A percentile compares a stretch with the other conserved stretches of the same genome.
Evolutionary conservation across 345 rosid species (phyloP).

Genomic region (Nasturtium officinale): DNA sequence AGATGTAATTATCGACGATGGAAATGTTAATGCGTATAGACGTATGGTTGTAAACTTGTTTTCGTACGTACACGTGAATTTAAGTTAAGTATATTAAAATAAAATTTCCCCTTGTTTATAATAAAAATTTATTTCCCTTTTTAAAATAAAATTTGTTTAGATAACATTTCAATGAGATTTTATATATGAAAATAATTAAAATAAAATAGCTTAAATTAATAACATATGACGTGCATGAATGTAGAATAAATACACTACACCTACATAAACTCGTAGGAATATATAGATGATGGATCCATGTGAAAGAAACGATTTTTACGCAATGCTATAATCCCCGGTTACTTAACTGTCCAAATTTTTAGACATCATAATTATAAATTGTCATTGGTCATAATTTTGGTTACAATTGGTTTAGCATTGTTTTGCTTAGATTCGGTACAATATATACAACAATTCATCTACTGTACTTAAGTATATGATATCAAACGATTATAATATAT

Average conservation of each 20-base stretch:
- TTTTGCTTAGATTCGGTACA: constrained; percentile 30
- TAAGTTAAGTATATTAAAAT: too few species aligned
- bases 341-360: too few species aligned
- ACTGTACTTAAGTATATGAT: not conserved
- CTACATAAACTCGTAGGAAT: not conserved
- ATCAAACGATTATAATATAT: not conserved
- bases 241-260: not conserved
- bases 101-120: not conserved
- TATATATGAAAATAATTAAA: not conserved
- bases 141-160: too few species aligned
- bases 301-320: not conserved
- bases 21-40: not conserved
- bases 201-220: not conserved
- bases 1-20: too few species aligned
- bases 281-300: not conserved
- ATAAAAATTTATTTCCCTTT: too few species aligned
- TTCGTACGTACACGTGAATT: too few species aligned
- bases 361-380: not conserved
- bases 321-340: not conserved
- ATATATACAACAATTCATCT: constrained; percentile 16
- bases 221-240: not conserved
- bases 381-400: constrained; percentile 25
- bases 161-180: too few species aligned
- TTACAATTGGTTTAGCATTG: too few species aligned
- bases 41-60: not conserved